Conservation (phyloP, 2,329 filamentous ascomycete species). For the Colletotrichum liriopes region DNA sequence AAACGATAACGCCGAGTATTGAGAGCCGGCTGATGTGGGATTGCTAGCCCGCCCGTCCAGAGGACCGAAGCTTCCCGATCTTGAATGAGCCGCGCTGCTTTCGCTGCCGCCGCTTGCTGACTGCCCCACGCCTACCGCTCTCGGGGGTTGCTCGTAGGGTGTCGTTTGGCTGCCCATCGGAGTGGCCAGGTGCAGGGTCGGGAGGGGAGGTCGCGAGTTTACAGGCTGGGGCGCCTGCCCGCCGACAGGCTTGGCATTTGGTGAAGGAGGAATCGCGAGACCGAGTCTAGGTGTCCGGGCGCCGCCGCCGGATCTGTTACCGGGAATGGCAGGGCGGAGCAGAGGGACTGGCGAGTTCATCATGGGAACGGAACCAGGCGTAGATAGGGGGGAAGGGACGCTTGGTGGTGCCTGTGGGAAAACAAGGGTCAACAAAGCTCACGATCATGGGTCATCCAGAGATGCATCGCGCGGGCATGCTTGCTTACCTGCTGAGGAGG, state of each 20-base stretch:
- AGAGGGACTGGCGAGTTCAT: conserved; percentile 86
- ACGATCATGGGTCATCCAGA: background rate
- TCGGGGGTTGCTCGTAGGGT: conserved; percentile 77
- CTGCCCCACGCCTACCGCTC: conserved; percentile 67
- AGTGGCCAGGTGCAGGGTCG: conserved; percentile 88
- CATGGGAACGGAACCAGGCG: conserved; percentile 61
- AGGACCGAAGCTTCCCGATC: conserved; percentile 87
- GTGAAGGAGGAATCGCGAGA: conserved; percentile 90
- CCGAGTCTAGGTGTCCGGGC: conserved; percentile 83
- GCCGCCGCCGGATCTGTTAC: conserved; percentile 73
- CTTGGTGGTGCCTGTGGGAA: conserved; percentile 20
- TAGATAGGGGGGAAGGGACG: conserved; percentile 48
- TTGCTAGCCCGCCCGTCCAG: conserved; percentile 84
- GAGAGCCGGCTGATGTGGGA: conserved; percentile 89
- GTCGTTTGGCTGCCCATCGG: conserved; percentile 86
- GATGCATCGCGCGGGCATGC: conserved; percentile 4
- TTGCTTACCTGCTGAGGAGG: conserved; percentile 41
- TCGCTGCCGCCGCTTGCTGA: conserved; percentile 86
- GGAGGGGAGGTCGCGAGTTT: conserved; percentile 74
- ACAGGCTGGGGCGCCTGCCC: conserved; percentile 59
- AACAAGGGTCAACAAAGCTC: conserved; percentile 5
- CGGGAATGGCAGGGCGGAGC: conserved; percentile 86
- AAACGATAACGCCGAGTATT: conserved; percentile 87
- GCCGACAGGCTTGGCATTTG: conserved; percentile 83
- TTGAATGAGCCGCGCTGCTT: conserved; percentile 83